A percentile compares a stretch with the other conserved stretches of the same genome.
Evolutionary conservation across 805 yeast genomes (phyloP).

Genomic region (Yarrowia alimentaria): DNA sequence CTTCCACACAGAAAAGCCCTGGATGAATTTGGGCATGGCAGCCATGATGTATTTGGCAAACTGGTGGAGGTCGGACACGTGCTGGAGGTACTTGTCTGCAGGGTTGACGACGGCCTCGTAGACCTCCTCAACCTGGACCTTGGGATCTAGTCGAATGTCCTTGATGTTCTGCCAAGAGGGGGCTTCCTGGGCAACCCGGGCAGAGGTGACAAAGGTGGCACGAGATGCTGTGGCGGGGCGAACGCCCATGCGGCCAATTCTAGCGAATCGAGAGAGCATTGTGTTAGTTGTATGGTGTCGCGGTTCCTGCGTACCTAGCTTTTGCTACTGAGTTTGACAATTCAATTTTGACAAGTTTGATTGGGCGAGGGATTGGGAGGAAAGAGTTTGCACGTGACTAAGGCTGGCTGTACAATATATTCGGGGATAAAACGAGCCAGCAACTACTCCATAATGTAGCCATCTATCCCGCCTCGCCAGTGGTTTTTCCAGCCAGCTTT

Average conservation of each 20-base stretch:
- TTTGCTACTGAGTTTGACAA: constrained; percentile 24
- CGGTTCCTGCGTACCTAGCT: constrained; percentile 24
- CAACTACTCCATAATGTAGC: no score
- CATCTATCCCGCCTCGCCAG: no score
- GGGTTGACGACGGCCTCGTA: constrained; percentile 57
- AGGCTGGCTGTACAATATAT: no score
- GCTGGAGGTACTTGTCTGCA: constrained; percentile 67
- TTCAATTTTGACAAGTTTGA: constrained; percentile 24
- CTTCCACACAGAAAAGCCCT: constrained; percentile 86
- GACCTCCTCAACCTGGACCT: constrained; percentile 29
- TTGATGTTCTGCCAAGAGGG: constrained; percentile 25
- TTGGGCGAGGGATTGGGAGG: constrained; percentile 24
- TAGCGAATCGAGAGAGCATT: constrained; percentile 27
- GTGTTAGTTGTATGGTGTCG: constrained; percentile 25
- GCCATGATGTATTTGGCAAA: constrained; percentile 78
- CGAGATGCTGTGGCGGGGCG: constrained; percentile 23
- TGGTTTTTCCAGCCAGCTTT: no score
- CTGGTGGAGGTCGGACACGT: constrained; percentile 68
- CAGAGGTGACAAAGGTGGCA: constrained; percentile 19
- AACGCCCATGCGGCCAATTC: constrained; percentile 25
- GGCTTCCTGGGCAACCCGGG: constrained; percentile 15
- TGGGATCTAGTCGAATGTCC: constrained; percentile 15
- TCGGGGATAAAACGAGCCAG: no score
- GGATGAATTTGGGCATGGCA: constrained; percentile 75
- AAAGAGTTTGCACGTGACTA: constrained; percentile 8